These are phyloP conservation scores for Metarhizium brunneum DNA, from an alignment of 2,329 filamentous ascomycete genomes.

Conservation along the genomic window DNA sequence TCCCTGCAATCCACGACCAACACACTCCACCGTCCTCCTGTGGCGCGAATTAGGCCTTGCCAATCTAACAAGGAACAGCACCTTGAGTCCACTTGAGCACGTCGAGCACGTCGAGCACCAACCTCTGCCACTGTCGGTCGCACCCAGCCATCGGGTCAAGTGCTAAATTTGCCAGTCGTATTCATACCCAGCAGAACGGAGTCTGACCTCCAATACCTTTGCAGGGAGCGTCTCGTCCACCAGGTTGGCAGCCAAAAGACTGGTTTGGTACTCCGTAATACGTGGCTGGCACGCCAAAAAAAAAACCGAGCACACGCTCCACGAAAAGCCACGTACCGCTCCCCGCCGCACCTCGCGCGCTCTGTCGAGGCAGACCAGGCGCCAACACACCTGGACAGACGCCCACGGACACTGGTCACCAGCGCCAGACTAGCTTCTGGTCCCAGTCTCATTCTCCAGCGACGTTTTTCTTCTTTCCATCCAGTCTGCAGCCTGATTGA, in stretches of 20 bases:
- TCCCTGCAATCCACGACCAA: background rate
- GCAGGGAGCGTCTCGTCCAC: background rate
- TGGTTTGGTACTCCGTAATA: background rate
- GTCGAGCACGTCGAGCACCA: background rate
- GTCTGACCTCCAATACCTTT: background rate
- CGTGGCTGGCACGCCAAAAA: background rate
- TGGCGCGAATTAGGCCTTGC: slow-evolving; percentile 1
- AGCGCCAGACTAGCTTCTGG: background rate
- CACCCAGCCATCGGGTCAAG: background rate
- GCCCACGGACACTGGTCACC: background rate
- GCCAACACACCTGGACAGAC: background rate
- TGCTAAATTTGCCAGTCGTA: background rate
- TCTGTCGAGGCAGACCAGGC: background rate
- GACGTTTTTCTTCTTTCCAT: background rate
- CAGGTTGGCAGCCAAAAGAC: background rate
- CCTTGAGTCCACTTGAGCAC: background rate
- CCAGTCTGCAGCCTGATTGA: background rate
- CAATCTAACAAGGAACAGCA: background rate
- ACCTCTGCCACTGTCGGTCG: background rate
- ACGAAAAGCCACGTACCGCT: background rate
- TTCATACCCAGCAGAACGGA: background rate
- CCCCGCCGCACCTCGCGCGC: background rate
- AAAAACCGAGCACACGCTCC: background rate
- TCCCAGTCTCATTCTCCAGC: background rate
- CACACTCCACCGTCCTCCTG: slow-evolving; percentile 1